Evolutionary conservation across 2,329 filamentous ascomycete genomes (phyloP).

Genomic region (Zopfia rhizophila): DNA sequence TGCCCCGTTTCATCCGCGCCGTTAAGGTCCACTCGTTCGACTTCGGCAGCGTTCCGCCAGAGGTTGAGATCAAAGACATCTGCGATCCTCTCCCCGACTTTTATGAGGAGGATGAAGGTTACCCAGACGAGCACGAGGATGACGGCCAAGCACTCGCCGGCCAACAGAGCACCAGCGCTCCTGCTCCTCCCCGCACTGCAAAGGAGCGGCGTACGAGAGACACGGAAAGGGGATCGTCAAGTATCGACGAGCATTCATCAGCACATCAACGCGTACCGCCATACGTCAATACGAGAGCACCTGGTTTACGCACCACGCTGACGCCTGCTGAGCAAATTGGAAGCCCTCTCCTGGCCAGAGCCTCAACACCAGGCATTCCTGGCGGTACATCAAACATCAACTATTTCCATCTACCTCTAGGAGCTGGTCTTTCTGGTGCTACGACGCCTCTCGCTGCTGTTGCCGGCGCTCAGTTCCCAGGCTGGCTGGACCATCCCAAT

Average conservation of each 20-base stretch:
- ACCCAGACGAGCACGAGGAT: constrained; percentile 65
- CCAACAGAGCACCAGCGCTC: constrained; percentile 34
- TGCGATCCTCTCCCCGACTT: constrained; percentile 96
- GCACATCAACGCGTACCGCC: constrained; percentile 33
- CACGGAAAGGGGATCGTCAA: constrained; percentile 28
- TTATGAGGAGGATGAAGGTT: constrained; percentile 83
- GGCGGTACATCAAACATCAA: constrained; percentile 80
- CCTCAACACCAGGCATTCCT: constrained; percentile 68
- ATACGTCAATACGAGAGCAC: constrained; percentile 38
- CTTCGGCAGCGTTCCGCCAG: constrained; percentile 84
- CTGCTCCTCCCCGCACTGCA: constrained; percentile 44
- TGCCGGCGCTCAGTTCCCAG: constrained; percentile 73
- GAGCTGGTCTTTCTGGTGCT: constrained; percentile 75
- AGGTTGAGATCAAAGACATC: constrained; percentile 94
- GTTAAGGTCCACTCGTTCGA: constrained; percentile 95
- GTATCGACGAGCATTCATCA: constrained; percentile 26
- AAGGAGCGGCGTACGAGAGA: constrained; percentile 42
- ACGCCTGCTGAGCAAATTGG: constrained; percentile 47
- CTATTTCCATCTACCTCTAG: constrained; percentile 84
- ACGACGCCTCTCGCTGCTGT: constrained; percentile 84
- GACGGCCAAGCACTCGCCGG: constrained; percentile 27
- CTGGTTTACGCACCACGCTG: constrained; percentile 40
- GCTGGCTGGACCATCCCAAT: constrained; percentile 56
- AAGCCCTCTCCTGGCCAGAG: constrained; percentile 51
- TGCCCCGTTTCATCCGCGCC: constrained; percentile 96